Conservation (phyloP, 176 grass and related monocot genomes). For the Hsuehochloa calcarea region DNA sequence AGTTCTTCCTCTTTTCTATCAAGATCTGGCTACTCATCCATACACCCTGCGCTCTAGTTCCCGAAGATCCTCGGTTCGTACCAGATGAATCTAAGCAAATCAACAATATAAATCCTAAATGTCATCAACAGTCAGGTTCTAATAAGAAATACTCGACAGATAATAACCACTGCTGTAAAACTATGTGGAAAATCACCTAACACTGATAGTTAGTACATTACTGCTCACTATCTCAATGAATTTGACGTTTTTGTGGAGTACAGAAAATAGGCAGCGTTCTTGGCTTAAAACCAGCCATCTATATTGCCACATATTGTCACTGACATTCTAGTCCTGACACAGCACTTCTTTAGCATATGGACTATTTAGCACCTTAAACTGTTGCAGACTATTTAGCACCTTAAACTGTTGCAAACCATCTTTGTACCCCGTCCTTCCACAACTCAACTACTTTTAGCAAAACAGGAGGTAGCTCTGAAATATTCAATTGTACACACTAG, state of each 20-base stretch:
- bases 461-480: conserved; percentile 12
- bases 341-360: not conserved
- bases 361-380: not conserved
- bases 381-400: not conserved
- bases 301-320: not conserved
- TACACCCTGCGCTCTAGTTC: too few relatives aligned
- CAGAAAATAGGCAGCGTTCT: not conserved
- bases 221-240: not conserved
- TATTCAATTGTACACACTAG: not conserved
- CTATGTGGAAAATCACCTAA: not conserved
- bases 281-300: not conserved
- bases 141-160: not conserved
- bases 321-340: not conserved
- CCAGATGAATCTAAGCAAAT: not conserved
- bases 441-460: not conserved
- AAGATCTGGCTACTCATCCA: too few relatives aligned
- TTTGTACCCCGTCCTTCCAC: not conserved
- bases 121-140: not conserved
- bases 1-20: too few relatives aligned
- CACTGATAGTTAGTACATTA: not conserved
- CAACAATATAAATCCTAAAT: not conserved
- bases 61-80: too few relatives aligned
- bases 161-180: not conserved
- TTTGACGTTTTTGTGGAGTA: not conserved
- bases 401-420: not conserved